These are phyloP conservation scores for Gamarada debralockiae DNA, from an alignment of 495 filamentous ascomycete species.

Conservation along the genomic window DNA sequence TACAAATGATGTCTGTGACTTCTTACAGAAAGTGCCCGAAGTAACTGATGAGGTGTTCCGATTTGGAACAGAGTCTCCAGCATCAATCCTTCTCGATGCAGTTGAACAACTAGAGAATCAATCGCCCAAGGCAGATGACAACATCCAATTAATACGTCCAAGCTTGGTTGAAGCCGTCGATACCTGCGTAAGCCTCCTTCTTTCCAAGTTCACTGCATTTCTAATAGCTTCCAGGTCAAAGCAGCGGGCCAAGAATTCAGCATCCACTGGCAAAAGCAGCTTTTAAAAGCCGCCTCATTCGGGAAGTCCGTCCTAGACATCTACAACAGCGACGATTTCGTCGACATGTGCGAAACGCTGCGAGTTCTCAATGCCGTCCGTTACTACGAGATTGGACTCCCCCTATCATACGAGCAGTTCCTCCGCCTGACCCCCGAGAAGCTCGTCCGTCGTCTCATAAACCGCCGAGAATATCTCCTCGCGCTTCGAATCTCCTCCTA, in stretches of 20 bases:
- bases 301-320: conserved; percentile 95
- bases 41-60: conserved; percentile 86
- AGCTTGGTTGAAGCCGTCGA: conserved; percentile 89
- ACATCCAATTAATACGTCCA: conserved; percentile 87
- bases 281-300: conserved; percentile 92
- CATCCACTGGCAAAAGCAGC: conserved; percentile 87
- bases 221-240: conserved; percentile 41
- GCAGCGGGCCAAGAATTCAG: conserved; percentile 91
- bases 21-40: conserved; percentile 88
- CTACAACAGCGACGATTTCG: conserved; percentile 96
- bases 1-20: conserved; percentile 90
- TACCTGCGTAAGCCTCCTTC: conserved; percentile 53
- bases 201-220: background rate
- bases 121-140: conserved; percentile 95
- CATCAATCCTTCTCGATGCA: conserved; percentile 88
- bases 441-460: conserved; percentile 78
- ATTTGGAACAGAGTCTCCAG: conserved; percentile 79
- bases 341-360: conserved; percentile 94
- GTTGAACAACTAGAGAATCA: conserved; percentile 87
- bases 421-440: conserved; percentile 84
- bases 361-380: conserved; percentile 89
- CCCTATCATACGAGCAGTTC: conserved; percentile 88
- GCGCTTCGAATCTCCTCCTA: conserved; percentile 89
- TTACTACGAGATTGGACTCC: conserved; percentile 86
- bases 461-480: conserved; percentile 85